phyloP scores from a whole-genome alignment of 306 rosid species.

The Alnus rubra region DNA sequence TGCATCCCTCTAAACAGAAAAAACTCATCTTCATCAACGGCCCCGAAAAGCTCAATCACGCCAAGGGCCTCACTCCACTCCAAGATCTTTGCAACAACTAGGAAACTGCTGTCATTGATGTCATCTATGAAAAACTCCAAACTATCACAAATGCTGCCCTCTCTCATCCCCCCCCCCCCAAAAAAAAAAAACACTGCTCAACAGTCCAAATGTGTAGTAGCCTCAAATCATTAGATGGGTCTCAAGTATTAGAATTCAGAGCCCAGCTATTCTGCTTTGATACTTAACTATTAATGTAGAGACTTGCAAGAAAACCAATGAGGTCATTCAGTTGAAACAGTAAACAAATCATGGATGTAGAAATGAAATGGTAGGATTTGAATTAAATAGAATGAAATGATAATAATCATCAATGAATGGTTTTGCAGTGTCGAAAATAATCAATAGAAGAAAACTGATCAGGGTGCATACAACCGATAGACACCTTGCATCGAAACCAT shows the following conservation, averaged over 20 bases:
- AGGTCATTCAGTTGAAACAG: no score
- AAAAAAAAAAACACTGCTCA: neutral
- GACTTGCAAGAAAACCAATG: neutral
- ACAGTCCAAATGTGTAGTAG: neutral
- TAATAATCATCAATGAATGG: neutral
- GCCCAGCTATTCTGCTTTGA: neutral
- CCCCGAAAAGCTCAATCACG: neutral
- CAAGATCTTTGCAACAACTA: neutral
- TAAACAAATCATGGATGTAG: neutral
- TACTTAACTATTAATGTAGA: neutral
- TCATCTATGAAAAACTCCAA: neutral
- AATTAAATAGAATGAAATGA: neutral
- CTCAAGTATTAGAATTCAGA: neutral
- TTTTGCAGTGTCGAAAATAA: neutral
- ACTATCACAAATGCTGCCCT: neutral
- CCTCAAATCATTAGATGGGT: neutral
- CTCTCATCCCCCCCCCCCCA: no score
- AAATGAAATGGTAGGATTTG: neutral
- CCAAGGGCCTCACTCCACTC: neutral
- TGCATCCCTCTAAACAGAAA: neutral
- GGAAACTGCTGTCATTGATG: neutral
- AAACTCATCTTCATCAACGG: neutral
- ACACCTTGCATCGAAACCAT: conserved; percentile 90
- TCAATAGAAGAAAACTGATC: neutral
- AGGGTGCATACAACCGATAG: neutral